Conservation (phyloP, 2,329 filamentous ascomycete genomes). For the Penicillium hordei region DNA sequence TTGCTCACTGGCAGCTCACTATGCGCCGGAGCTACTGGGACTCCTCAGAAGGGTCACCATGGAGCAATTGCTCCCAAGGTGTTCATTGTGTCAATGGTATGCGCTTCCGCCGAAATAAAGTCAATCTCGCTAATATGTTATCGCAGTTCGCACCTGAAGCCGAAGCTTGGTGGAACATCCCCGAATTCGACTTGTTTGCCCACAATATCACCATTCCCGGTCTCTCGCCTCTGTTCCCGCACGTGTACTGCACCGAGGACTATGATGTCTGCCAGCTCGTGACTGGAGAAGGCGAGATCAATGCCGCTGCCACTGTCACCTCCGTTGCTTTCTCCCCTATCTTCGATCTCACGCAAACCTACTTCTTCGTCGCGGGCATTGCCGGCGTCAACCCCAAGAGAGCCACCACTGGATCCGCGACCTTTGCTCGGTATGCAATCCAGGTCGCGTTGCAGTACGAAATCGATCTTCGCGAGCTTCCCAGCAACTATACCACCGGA, state of each 20-base stretch:
- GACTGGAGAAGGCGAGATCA: slow-evolving; percentile 71
- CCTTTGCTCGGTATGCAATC: slow-evolving; percentile 67
- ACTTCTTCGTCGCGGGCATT: slow-evolving; percentile 72
- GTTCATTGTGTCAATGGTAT: slow-evolving; percentile 46
- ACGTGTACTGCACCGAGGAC: slow-evolving; percentile 62
- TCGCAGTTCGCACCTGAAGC: slow-evolving; percentile 62
- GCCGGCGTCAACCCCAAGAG: slow-evolving; percentile 70
- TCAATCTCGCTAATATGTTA: not conserved
- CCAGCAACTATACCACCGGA: slow-evolving; percentile 63
- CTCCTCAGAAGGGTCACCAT: not conserved
- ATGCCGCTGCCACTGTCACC: slow-evolving; percentile 66
- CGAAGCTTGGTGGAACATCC: slow-evolving; percentile 60
- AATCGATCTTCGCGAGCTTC: slow-evolving; percentile 68
- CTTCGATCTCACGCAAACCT: slow-evolving; percentile 67
- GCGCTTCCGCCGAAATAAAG: not conserved
- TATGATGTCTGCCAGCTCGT: slow-evolving; percentile 67
- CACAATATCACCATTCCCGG: slow-evolving; percentile 61
- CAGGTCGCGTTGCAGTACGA: slow-evolving; percentile 77
- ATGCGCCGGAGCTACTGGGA: slow-evolving; percentile 6
- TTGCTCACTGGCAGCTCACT: slow-evolving; percentile 18
- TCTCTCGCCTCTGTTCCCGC: slow-evolving; percentile 64
- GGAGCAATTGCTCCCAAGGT: slow-evolving; percentile 40
- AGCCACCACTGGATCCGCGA: slow-evolving; percentile 65
- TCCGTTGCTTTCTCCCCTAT: slow-evolving; percentile 61
- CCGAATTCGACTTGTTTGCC: slow-evolving; percentile 57